These are phyloP conservation scores for Monosiga brevicollis DNA, from an alignment of 78 protist species.

Conservation along the genomic window DNA sequence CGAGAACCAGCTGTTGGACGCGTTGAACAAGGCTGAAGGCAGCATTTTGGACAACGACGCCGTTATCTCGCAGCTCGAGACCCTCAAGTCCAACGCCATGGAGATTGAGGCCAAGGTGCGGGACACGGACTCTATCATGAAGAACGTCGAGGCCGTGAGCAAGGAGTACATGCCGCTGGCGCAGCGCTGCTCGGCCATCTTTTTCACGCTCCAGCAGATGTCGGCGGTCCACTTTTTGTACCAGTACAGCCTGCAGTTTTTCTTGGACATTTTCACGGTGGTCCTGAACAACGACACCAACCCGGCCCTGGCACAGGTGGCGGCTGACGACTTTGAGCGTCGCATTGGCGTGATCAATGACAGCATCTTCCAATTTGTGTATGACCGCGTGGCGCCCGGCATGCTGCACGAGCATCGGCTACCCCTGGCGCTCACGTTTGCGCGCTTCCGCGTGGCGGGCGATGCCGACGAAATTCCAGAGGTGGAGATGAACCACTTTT, in stretches of 20 bases:
- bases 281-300: constrained; percentile 40
- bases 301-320: constrained; percentile 20
- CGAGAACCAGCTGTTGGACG: constrained; percentile 73
- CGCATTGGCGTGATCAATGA: constrained; percentile 44
- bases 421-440: constrained; percentile 73
- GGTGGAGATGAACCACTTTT: constrained; percentile 30
- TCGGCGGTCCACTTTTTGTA: constrained; percentile 70
- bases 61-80: constrained; percentile 76
- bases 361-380: constrained; percentile 28
- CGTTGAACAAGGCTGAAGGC: constrained; percentile 53
- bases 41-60: constrained; percentile 83
- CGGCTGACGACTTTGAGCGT: constrained; percentile 31
- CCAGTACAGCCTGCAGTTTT: constrained; percentile 69
- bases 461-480: constrained; percentile 31
- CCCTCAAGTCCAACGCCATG: constrained; percentile 45
- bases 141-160: constrained; percentile 37
- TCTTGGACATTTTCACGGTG: constrained; percentile 66
- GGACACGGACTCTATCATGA: constrained; percentile 46
- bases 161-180: constrained; percentile 66
- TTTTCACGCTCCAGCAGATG: constrained; percentile 75
- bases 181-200: constrained; percentile 51
- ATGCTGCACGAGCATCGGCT: constrained; percentile 63
- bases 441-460: constrained; percentile 46
- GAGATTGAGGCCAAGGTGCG: constrained; percentile 42
- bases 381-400: constrained; percentile 42